phyloP scores from a whole-genome alignment of 2,329 filamentous ascomycete genomes.

The Meredithiella fracta region DNA sequence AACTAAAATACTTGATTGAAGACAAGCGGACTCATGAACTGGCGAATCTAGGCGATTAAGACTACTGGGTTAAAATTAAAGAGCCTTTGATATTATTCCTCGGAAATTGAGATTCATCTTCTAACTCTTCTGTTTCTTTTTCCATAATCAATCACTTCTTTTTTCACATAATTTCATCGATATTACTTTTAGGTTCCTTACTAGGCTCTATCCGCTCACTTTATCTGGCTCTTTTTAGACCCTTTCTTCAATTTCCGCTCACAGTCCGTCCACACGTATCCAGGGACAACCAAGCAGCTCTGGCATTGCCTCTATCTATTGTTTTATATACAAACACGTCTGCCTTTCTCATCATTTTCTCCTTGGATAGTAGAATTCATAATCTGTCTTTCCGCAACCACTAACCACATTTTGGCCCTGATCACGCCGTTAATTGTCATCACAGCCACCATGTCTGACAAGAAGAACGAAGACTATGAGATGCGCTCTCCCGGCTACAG shows the following conservation, averaged over 20 bases:
- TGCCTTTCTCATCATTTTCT: background rate
- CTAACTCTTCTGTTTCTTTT: too few species aligned
- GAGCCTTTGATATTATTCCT: too few species aligned
- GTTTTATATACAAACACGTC: background rate
- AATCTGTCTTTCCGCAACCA: background rate
- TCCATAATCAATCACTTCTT: background rate
- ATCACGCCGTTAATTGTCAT: background rate
- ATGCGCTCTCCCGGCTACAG: conserved; percentile 47
- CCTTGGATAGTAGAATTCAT: background rate
- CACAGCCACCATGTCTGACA: conserved; percentile 51
- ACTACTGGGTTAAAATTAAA: too few species aligned
- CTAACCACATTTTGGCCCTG: background rate
- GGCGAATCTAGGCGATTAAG: too few species aligned
- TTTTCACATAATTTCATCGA: background rate
- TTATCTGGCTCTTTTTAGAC: conserved; percentile 3
- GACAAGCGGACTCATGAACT: too few species aligned
- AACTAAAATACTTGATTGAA: too few species aligned
- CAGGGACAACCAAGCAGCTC: conserved; percentile 2
- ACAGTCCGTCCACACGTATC: conserved; percentile 8
- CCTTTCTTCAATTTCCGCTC: conserved; percentile 5
- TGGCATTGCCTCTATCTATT: background rate
- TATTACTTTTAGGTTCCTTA: background rate
- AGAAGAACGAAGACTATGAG: conserved; percentile 71
- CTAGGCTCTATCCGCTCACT: background rate
- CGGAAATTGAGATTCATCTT: too few species aligned